A percentile compares a stretch with the other conserved stretches of the same genome.
These are phyloP conservation scores for Helicocarpus griseus DNA, from an alignment of 2,329 filamentous ascomycete genomes.

Conservation along the genomic window DNA sequence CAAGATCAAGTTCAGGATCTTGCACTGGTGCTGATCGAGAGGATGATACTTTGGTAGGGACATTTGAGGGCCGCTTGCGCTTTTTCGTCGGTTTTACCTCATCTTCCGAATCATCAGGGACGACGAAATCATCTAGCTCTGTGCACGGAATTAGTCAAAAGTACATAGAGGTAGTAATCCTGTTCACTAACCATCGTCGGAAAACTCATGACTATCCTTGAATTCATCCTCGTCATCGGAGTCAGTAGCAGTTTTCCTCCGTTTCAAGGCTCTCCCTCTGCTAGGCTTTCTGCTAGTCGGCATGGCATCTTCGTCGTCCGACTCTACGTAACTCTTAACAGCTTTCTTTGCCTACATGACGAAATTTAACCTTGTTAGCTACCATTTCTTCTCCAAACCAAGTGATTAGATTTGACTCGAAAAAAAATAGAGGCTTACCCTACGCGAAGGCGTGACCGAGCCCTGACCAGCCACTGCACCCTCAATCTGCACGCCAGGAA, in stretches of 20 bases:
- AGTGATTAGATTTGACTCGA: too few relatives aligned
- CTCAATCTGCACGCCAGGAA: conserved; percentile 33
- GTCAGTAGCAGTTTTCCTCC: conserved; percentile 54
- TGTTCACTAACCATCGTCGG: conserved; percentile 40
- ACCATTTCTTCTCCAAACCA: too few relatives aligned
- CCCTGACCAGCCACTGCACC: conserved; percentile 28
- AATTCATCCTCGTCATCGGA: conserved; percentile 62
- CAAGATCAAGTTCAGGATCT: conserved; percentile 45
- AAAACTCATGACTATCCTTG: conserved; percentile 41
- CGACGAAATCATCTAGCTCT: conserved; percentile 82
- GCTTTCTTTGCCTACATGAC: conserved; percentile 46
- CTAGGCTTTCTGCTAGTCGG: conserved; percentile 40
- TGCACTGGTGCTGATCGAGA: conserved; percentile 36
- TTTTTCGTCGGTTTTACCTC: conserved; percentile 57
- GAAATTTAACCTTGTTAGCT: neutral
- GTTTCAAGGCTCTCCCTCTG: conserved; percentile 42
- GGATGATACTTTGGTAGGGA: conserved; percentile 27
- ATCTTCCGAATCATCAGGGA: conserved; percentile 79
- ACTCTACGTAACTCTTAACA: conserved; percentile 72
- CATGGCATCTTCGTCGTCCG: conserved; percentile 63
- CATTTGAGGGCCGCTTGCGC: conserved; percentile 53
- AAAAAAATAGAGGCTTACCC: conserved; percentile 44
- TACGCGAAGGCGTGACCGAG: conserved; percentile 67
- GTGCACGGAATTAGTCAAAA: conserved; percentile 25
- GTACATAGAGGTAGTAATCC: conserved; percentile 6